These are phyloP conservation scores for Aspergillus saccharolyticus DNA, from an alignment of 495 filamentous ascomycete genomes.

Conservation along the genomic window DNA sequence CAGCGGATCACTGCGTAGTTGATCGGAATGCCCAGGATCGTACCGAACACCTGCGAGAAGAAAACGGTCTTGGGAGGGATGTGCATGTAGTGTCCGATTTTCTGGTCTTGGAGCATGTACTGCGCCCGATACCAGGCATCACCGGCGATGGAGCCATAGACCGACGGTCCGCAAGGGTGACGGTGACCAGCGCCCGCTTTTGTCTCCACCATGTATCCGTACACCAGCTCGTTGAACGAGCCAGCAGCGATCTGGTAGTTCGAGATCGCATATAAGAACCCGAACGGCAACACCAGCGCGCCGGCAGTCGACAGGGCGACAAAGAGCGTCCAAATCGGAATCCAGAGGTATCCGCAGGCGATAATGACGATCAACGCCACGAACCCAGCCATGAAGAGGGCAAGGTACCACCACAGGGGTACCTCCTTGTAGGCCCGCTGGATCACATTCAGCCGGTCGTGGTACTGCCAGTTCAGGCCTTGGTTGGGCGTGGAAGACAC, in stretches of 20 bases:
- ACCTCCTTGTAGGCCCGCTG: constrained; percentile 52
- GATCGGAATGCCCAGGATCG: constrained; percentile 38
- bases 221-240: constrained; percentile 52
- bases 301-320: constrained; percentile 47
- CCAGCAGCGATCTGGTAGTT: constrained; percentile 51
- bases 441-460: constrained; percentile 51
- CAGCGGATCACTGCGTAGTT: constrained; percentile 44
- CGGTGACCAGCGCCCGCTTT: constrained; percentile 35
- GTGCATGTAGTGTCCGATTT: constrained; percentile 46
- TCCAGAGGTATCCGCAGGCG: constrained; percentile 45
- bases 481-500: constrained; percentile 12
- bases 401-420: constrained; percentile 50
- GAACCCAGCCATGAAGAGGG: constrained; percentile 43
- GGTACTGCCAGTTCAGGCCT: constrained; percentile 48
- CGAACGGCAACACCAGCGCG: constrained; percentile 48
- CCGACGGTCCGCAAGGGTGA: constrained; percentile 48
- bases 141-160: constrained; percentile 48
- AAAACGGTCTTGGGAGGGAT: constrained; percentile 41
- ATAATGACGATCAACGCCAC: constrained; percentile 43
- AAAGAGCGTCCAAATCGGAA: constrained; percentile 53
- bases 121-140: constrained; percentile 51
- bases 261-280: constrained; percentile 52
- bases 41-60: constrained; percentile 39
- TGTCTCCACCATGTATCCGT: constrained; percentile 52
- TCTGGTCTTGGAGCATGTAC: constrained; percentile 45